Evolutionary conservation across 2,329 filamentous ascomycete species (phyloP), one percentile per base, ranked within the genome.

Genomic region (Penicillium expansum): DNA sequence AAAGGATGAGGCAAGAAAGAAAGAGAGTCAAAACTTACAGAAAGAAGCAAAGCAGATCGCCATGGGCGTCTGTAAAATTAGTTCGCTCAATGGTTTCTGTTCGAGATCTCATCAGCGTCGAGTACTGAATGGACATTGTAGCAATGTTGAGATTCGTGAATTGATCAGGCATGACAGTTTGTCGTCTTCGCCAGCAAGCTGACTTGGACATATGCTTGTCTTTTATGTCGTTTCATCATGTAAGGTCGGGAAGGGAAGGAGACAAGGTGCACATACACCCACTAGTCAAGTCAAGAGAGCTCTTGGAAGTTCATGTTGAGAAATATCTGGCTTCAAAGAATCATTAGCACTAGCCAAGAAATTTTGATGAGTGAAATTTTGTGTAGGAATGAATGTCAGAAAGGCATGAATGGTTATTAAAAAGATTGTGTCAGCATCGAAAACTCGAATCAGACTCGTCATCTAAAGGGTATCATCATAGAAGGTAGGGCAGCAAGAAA

Each of bases 141-240:
- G 49, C 48, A 45, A 55, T 62, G 57, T 47, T 32, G 30, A 60
- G 56, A 59, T 47, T 71, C 50, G 56, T 53, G 71, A 72, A 72
- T 69, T 69, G 65, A 73, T 79, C 76, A 80, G 79, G 74, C 69
- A 74, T 70, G 74, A 79, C 82, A 48, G 76, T 73, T 71, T 79
- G 65, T 83, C 81, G 78, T 83, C 81, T 78, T 77, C 55, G 70
- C 69, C 69, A 67, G 69, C 70, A 70, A 69, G 69, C 68, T 65
- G 64, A 86, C 91, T 95, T 87, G 83, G 91, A 95, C 91, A 95
- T 95, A 95, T 95, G 91, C 91, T 95, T 95, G 91, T 95, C 91
- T 85, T 79, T 82, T 80, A 82, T 84, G 88, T 91, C 85, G 77
- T 82, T 83, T 94, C 90, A 94, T 94, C 91, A 94, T 86, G 70